Percentiles rank a stretch among this genome's conserved stretches.
phyloP scores from a whole-genome alignment of 805 yeast species.

The Wickerhamiella qilinensis region DNA sequence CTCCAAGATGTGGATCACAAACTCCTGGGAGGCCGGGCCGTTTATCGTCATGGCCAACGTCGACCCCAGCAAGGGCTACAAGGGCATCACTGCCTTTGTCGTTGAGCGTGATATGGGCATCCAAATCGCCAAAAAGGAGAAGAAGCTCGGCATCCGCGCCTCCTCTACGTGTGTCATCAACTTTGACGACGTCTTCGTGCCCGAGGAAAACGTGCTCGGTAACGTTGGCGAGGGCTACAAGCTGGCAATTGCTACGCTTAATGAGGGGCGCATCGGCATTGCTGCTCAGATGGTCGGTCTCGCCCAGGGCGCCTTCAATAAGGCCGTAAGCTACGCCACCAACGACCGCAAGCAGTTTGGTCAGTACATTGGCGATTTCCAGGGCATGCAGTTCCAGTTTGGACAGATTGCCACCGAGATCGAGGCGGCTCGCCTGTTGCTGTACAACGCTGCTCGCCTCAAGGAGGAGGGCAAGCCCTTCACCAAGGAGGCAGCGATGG shows the following conservation, averaged over 20 bases:
- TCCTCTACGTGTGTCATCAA: slow-evolving; percentile 28
- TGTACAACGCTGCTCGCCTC: slow-evolving; percentile 31
- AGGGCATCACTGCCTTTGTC: slow-evolving; percentile 29
- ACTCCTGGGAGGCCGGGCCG: slow-evolving; percentile 28
- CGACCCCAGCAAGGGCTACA: slow-evolving; percentile 27
- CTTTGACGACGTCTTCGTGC: slow-evolving; percentile 27
- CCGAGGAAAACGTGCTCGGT: slow-evolving; percentile 27
- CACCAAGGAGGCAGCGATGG: slow-evolving; percentile 31
- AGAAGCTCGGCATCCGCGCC: slow-evolving; percentile 29
- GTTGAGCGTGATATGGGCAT: slow-evolving; percentile 28
- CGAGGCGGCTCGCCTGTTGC: slow-evolving; percentile 27
- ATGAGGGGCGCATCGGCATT: slow-evolving; percentile 31
- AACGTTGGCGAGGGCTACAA: slow-evolving; percentile 30
- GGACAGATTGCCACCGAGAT: slow-evolving; percentile 29
- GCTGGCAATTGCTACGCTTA: slow-evolving; percentile 28
- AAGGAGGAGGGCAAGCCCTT: slow-evolving; percentile 27
- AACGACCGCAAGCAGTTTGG: slow-evolving; percentile 30
- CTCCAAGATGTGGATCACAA: slow-evolving; percentile 32
- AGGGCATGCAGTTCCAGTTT: slow-evolving; percentile 32
- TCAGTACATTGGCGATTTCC: slow-evolving; percentile 27
- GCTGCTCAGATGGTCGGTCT: slow-evolving; percentile 32
- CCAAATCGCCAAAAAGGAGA: slow-evolving; percentile 28
- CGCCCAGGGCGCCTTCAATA: slow-evolving; percentile 28
- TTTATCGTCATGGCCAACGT: slow-evolving; percentile 27
- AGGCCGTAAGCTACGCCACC: slow-evolving; percentile 24